These are phyloP conservation scores for Furculomyces boomerangus DNA, from an alignment of 371 early-diverging fungal species.

Conservation along the genomic window DNA sequence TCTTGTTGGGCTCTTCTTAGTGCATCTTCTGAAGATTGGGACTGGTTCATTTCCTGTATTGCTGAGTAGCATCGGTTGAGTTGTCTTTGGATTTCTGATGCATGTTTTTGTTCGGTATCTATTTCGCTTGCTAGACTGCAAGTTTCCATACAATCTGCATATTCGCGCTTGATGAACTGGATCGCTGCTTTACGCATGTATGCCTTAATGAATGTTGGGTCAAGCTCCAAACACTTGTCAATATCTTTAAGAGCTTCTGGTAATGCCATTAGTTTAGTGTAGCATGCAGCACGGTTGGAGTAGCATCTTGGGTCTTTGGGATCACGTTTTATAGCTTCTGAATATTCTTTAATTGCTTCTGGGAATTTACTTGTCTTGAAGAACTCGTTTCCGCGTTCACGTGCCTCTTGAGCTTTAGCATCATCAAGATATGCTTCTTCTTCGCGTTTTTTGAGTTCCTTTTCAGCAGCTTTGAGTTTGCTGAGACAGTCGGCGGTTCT, in stretches of 20 bases:
- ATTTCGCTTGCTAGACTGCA: constrained; percentile 54
- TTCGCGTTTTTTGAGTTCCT: constrained; percentile 51
- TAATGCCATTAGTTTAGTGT: constrained; percentile 85
- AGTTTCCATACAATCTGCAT: constrained; percentile 62
- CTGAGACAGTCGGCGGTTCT: constrained; percentile 82
- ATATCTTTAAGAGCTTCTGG: constrained; percentile 93
- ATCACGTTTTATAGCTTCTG: constrained; percentile 94
- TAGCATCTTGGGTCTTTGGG: constrained; percentile 76
- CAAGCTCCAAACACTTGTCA: constrained; percentile 68
- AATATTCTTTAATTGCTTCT: constrained; percentile 83
- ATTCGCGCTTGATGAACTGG: constrained; percentile 75
- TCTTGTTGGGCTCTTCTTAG: constrained; percentile 69
- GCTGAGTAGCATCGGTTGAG: constrained; percentile 55
- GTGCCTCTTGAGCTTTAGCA: constrained; percentile 69
- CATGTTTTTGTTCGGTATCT: constrained; percentile 68
- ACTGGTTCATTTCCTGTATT: constrained; percentile 39
- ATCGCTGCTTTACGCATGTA: constrained; percentile 95
- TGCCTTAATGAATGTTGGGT: constrained; percentile 83
- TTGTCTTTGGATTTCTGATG: constrained; percentile 65
- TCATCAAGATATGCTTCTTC: constrained; percentile 76
- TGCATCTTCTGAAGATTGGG: constrained; percentile 42
- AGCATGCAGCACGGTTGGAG: constrained; percentile 93
- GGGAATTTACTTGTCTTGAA: constrained; percentile 81
- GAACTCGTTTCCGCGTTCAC: constrained; percentile 81
- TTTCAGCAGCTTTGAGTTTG: constrained; percentile 76